Base-by-base conservation (phyloP, 169 alveolate species). In the Eimeria tenella region DNA sequence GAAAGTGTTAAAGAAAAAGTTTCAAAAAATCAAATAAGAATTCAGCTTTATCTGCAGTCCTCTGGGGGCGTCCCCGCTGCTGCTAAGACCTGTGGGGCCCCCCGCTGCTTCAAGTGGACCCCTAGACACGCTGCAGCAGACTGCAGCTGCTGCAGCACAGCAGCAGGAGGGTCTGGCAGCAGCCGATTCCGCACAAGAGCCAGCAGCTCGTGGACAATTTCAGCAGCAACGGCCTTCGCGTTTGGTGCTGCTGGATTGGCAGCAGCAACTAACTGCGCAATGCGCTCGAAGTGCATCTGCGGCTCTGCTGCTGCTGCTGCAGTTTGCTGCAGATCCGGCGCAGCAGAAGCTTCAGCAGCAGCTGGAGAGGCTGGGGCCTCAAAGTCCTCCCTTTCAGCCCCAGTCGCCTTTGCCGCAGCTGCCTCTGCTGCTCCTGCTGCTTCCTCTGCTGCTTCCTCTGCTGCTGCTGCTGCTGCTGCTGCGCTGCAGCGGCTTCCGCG, bases 221-320 rank as follows among this genome's bases (percentile, higher is more conserved):
- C 77, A 10, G 77, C 77, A 7, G 77, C 77, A n/a, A 68, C 77
- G 42, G 77, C 77, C 31, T 68, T 68, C 31, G 77, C 77, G 77
- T 68, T 68, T 68, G 77, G 77, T 13, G 77, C 77, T 13, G 77
- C 77, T 68, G 77, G 77, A 68, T 68, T 68, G 11, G 77, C 77
- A 17, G 31, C 49, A n/a, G 77, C 11, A 13, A 68, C 77, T 7
- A 68, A 5, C 77, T 68, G n/a, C 1, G 42, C 77, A 8, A 68
- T 68, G 11, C 77, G n/a, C 13, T 68, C 49, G 42, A 68, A 68
- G 77, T 13, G 77, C 31, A 2, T 23, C 9, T 7, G n/a, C 70
- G 8, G 70, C n/a, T 52, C 60, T 58, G 65, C 87, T 9, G 56
- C 11, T 17, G 55, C 9, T 25, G 49, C 53, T 53, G 53, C 10